Conservation (phyloP, 2,329 filamentous ascomycete species). For the Cordyceps fumosorosea region DNA sequence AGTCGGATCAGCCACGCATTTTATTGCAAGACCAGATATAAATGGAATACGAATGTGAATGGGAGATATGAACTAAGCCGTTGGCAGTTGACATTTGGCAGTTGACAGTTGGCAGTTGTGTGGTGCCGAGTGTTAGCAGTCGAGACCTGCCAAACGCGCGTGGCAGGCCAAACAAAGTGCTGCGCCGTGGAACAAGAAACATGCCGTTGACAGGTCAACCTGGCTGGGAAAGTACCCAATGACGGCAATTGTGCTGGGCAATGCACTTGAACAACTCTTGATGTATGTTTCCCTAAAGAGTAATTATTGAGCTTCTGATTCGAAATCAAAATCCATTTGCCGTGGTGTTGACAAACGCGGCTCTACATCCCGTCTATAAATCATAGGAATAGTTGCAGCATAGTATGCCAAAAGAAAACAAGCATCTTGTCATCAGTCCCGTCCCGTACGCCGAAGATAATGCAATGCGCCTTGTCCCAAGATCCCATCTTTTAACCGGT, state of each 20-base stretch:
- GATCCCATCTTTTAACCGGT: not conserved
- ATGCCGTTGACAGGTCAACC: constrained; percentile 12
- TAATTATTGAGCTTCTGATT: not conserved
- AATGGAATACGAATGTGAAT: not conserved
- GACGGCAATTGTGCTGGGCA: not conserved
- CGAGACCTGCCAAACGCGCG: constrained; percentile 11
- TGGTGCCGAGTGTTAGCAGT: not conserved
- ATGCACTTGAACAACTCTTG: not conserved
- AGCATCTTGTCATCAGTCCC: not conserved
- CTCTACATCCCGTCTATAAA: constrained; percentile 3
- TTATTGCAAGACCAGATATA: not conserved
- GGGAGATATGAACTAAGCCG: not conserved
- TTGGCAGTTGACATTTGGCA: not conserved
- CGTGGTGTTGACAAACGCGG: not conserved
- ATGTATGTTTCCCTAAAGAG: not conserved
- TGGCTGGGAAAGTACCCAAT: not conserved
- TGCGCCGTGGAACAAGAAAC: not conserved
- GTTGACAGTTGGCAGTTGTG: not conserved
- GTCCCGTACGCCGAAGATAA: constrained; percentile 4
- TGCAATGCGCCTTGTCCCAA: constrained; percentile 8
- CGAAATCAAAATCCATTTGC: not conserved
- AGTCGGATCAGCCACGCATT: constrained; percentile 7
- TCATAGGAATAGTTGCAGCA: not conserved
- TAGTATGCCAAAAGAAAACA: constrained; percentile 5
- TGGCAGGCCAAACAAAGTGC: not conserved